A percentile compares a stretch with the other conserved stretches of the same genome.
phyloP scores from a whole-genome alignment of 768 basidiomycete species.

The Phlebiopsis flavidoalba region DNA sequence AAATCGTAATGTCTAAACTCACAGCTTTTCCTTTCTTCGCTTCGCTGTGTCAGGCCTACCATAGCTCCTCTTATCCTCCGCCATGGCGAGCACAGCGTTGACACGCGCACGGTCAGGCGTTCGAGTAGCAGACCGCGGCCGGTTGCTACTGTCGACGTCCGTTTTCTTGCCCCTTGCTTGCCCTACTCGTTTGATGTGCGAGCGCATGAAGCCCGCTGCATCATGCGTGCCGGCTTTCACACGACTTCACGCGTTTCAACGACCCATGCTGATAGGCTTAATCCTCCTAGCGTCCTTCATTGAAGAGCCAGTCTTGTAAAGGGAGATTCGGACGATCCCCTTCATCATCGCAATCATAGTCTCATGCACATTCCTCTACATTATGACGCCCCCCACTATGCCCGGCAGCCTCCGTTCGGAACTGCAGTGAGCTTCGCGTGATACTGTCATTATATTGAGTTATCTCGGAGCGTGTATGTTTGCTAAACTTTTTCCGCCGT shows the following conservation, averaged over 20 bases:
- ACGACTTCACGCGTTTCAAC: neutral
- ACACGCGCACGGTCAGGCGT: slow-evolving; percentile 15
- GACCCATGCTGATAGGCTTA: neutral
- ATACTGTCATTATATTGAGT: neutral
- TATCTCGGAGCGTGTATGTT: neutral
- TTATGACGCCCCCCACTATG: neutral
- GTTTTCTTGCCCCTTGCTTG: neutral
- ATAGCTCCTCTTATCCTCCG: slow-evolving; percentile 24
- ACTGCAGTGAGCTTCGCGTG: too few species aligned
- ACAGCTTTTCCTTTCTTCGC: too few species aligned
- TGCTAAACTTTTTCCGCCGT: neutral
- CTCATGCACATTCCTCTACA: neutral
- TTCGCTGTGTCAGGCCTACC: too few species aligned
- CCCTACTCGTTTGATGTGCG: neutral
- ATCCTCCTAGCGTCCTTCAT: neutral
- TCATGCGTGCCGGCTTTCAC: neutral
- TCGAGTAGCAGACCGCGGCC: neutral
- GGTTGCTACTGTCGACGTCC: neutral
- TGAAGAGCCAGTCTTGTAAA: neutral
- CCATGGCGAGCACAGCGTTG: slow-evolving; percentile 18
- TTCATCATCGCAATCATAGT: neutral
- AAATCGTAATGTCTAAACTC: too few species aligned
- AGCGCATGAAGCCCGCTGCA: neutral
- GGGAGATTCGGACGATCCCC: neutral
- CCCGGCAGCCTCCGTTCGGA: too few species aligned